A percentile compares a stretch with the other conserved stretches of the same genome.
Evolutionary conservation across 768 basidiomycete species (phyloP).

Genomic region (Suillus ampliporus): DNA sequence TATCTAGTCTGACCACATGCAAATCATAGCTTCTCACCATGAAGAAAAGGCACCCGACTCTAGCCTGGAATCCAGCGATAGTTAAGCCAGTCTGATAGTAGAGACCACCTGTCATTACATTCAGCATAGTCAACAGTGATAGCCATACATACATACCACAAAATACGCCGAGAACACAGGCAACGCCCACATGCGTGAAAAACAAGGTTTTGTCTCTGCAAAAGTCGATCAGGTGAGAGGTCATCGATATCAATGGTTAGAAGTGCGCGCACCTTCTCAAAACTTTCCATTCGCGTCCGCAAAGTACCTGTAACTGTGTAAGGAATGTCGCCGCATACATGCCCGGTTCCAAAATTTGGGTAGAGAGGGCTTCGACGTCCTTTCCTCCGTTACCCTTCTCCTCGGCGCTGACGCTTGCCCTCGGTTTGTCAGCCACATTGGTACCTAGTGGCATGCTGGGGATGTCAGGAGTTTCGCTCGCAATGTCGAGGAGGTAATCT

Average conservation of each 20-base stretch:
- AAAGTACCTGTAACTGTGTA: constrained; percentile 85
- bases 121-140: constrained; percentile 2
- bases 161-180: constrained; percentile 82
- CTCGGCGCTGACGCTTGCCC: constrained; percentile 17
- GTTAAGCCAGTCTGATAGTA: constrained; percentile 81
- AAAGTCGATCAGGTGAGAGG: constrained; percentile 2
- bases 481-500: constrained; percentile 90
- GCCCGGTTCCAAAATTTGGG: constrained; percentile 25
- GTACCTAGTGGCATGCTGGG: constrained; percentile 18
- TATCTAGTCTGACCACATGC: constrained; percentile 1
- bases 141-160: constrained; percentile 57
- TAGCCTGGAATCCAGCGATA: constrained; percentile 93
- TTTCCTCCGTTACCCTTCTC: constrained; percentile 18
- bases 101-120: constrained; percentile 63
- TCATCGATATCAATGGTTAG: background rate
- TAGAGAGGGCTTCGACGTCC: constrained; percentile 28
- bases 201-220: constrained; percentile 83
- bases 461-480: constrained; percentile 66
- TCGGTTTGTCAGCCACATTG: constrained; percentile 9
- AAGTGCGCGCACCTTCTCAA: constrained; percentile 60
- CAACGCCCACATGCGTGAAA: constrained; percentile 74
- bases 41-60: constrained; percentile 96
- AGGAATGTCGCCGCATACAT: constrained; percentile 79
- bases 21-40: constrained; percentile 50
- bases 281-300: constrained; percentile 86